Evolutionary conservation across 768 basidiomycete species (phyloP).

Genomic region (Lyophyllum decastes): DNA sequence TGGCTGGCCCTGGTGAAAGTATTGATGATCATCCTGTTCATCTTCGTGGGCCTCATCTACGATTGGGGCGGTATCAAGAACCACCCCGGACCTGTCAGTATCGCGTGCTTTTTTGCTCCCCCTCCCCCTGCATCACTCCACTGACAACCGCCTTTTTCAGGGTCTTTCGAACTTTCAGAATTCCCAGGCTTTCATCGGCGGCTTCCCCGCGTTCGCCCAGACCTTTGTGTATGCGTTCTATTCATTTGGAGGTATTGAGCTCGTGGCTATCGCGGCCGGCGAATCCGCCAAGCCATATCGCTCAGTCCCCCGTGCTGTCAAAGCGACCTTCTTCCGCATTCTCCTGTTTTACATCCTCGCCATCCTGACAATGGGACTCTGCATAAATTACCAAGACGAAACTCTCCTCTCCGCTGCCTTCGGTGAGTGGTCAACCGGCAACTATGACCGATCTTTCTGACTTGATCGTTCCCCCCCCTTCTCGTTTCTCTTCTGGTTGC

Average conservation of each 20-base stretch:
- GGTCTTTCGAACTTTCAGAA: constrained; percentile 52
- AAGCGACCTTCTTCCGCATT: constrained; percentile 68
- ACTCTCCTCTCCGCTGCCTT: constrained; percentile 49
- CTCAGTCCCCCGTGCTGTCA: constrained; percentile 64
- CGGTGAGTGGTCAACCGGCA: constrained; percentile 27
- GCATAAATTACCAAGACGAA: constrained; percentile 61
- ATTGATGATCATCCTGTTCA: constrained; percentile 59
- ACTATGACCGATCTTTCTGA: too few species aligned
- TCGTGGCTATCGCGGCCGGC: constrained; percentile 73
- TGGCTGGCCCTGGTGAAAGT: constrained; percentile 70
- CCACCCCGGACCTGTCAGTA: constrained; percentile 51
- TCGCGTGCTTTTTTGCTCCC: constrained; percentile 1
- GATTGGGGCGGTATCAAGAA: constrained; percentile 57
- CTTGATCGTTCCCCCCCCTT: too few species aligned
- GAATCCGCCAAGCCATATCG: constrained; percentile 67
- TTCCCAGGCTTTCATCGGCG: constrained; percentile 54
- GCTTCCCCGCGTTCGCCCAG: constrained; percentile 52
- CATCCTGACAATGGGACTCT: constrained; percentile 64
- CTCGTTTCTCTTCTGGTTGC: too few species aligned
- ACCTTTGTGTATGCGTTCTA: constrained; percentile 73
- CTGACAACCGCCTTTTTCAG: constrained; percentile 24
- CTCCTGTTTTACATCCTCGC: constrained; percentile 65
- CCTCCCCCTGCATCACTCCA: constrained; percentile 3
- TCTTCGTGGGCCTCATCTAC: constrained; percentile 61
- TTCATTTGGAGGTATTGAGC: constrained; percentile 68